Base-by-base conservation (phyloP, 257 asterid species). In the Haberlea rhodopensis region DNA sequence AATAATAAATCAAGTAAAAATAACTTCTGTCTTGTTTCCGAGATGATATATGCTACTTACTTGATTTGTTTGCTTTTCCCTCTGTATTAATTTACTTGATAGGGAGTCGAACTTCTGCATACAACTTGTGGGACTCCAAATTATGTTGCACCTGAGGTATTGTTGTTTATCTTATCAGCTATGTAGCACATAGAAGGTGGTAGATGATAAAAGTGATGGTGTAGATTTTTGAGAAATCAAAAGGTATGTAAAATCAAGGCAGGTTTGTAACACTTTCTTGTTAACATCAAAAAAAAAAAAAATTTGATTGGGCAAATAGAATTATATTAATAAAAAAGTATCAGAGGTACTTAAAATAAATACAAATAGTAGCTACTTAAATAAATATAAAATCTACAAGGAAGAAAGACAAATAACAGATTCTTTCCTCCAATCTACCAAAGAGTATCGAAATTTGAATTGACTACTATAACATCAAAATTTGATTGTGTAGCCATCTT, bases 41-140 rank as follows among this genome's bases (percentile, higher is more conserved):
- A 28, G 66, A 48, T 65, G 56, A 28, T 37, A 19, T 49, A 45
- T 63, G 48, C 48, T 60, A 53, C 70, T 31, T 25, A 66, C 48
- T 28, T 21, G 21, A 43, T 65, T 19, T 28, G 5, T 62, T 29
- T 57, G 31, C 28, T 60, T 63, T 63, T 46, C 45, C 52, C 56
- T 74, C 31, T 54, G 58, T 25, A 18, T 53, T 60, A 29, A 76
- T 70, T n/a, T 64, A 53, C 73, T 28, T 65, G 48, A 68, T 87
- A 91, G 98, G 98, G 98, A 61, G 96, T 83, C 66, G 87, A 85
- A 64, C 86, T 91, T 79, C 98, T 91, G 68, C 90, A 91, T 81
- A 91, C 97, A 57, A 84, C 96, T 70, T 91, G 98, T 19, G 98
- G 98, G 49, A 91, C 96, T 78, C 98, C 98, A 78, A 89, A 85